phyloP scores from a whole-genome alignment of 2,329 filamentous ascomycete genomes.

The Penicillium sp. region DNA sequence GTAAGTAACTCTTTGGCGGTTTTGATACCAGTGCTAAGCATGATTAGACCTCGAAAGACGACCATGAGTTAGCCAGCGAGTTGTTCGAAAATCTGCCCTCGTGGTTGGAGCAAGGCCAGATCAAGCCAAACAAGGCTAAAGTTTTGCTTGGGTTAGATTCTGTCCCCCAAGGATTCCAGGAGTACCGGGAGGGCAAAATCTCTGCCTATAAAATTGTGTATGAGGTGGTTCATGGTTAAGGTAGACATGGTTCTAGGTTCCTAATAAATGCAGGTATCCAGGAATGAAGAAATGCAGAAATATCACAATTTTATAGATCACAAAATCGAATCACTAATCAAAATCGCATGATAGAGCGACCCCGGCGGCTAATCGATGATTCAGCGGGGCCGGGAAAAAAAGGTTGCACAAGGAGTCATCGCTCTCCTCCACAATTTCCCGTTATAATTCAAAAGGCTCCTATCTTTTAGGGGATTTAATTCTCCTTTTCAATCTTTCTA shows the following conservation, averaged over 20 bases:
- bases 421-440: slow-evolving; percentile 1
- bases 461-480: slow-evolving; percentile 16
- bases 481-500: slow-evolving; percentile 5
- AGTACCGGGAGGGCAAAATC: slow-evolving; percentile 41
- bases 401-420: slow-evolving; percentile 20
- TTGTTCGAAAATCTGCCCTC: slow-evolving; percentile 38
- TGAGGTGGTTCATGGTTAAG: slow-evolving; percentile 10
- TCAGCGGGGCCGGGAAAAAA: slow-evolving; percentile 21
- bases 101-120: slow-evolving; percentile 23
- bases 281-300: not conserved
- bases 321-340: not conserved
- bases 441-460: not conserved
- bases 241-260: not conserved
- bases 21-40: no score
- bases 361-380: slow-evolving; percentile 11
- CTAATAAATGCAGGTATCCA: not conserved
- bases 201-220: slow-evolving; percentile 45
- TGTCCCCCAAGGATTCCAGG: slow-evolving; percentile 38
- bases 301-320: not conserved
- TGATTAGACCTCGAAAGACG: no score
- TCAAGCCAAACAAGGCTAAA: slow-evolving; percentile 32
- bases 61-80: no score
- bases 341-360: not conserved
- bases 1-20: not conserved
- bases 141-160: slow-evolving; percentile 31